A percentile compares a stretch with the other conserved stretches of the same genome.
phyloP scores from a whole-genome alignment of 2,329 filamentous ascomycete species.

The Thielaviopsis euricoi region DNA sequence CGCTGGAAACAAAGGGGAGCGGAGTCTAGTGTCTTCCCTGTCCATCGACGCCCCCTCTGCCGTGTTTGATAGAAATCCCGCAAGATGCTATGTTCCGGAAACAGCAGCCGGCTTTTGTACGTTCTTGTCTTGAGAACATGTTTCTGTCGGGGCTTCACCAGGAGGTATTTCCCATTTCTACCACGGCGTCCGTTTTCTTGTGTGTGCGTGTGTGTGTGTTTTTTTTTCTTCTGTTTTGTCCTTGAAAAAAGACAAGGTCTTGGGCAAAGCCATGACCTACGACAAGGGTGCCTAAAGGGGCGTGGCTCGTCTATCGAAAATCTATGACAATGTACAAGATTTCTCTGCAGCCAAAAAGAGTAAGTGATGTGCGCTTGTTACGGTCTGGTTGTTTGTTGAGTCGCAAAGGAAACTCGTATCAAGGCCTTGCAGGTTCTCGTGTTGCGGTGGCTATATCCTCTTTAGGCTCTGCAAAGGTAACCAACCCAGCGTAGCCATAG shows the following conservation, averaged over 20 bases:
- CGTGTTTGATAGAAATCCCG: background rate
- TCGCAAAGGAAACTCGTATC: too few relatives aligned
- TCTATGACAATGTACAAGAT: background rate
- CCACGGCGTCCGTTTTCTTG: background rate
- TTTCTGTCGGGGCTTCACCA: background rate
- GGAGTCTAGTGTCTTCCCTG: background rate
- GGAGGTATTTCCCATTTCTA: background rate
- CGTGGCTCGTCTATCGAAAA: background rate
- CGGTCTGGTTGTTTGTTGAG: background rate
- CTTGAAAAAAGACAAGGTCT: background rate
- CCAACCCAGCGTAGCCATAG: background rate
- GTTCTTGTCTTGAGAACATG: background rate
- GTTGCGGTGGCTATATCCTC: too few relatives aligned
- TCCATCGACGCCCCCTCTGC: background rate
- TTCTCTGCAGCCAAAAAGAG: background rate
- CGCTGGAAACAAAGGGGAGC: background rate
- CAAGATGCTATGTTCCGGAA: background rate
- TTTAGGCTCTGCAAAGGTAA: background rate
- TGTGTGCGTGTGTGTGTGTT: too few relatives aligned
- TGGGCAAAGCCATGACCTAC: background rate
- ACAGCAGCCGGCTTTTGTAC: background rate
- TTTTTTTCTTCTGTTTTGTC: too few relatives aligned
- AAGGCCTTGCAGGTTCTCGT: too few relatives aligned
- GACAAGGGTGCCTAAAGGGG: too few relatives aligned
- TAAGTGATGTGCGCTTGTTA: background rate